Conservation (phyloP, 192 early-diverging fungal genomes). For the Ambispora gerdemannii region DNA sequence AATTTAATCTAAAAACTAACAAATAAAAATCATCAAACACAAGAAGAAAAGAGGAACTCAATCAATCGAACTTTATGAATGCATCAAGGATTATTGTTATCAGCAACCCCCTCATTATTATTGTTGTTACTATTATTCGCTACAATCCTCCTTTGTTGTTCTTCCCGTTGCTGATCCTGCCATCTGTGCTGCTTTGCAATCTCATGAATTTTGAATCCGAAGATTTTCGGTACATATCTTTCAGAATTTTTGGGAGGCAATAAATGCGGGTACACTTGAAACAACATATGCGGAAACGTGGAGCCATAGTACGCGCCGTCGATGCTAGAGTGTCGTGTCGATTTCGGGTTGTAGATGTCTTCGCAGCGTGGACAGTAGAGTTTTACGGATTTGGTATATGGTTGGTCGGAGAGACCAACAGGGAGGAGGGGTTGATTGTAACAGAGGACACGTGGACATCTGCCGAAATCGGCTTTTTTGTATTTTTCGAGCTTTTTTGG, state of each 20-base stretch:
- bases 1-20: too few species aligned
- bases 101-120: too few species aligned
- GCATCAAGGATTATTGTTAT: too few species aligned
- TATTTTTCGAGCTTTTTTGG: slow-evolving; percentile 76
- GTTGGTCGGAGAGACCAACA: slow-evolving; percentile 84
- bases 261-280: slow-evolving; percentile 85
- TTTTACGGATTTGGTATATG: slow-evolving; percentile 83
- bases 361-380: slow-evolving; percentile 96
- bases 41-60: too few species aligned
- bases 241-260: slow-evolving; percentile 74
- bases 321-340: slow-evolving; percentile 75
- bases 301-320: slow-evolving; percentile 98
- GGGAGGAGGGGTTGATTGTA: slow-evolving; percentile 86
- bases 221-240: slow-evolving; percentile 93
- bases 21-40: too few species aligned
- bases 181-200: slow-evolving; percentile 84
- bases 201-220: slow-evolving; percentile 94
- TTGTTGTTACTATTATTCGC: background rate
- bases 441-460: slow-evolving; percentile 95
- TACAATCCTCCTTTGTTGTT: slow-evolving; percentile 51
- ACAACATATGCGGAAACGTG: slow-evolving; percentile 92
- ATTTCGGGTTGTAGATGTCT: slow-evolving; percentile 94
- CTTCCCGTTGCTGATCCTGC: slow-evolving; percentile 83
- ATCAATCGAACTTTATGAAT: too few species aligned
- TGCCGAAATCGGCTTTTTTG: slow-evolving; percentile 89